Evolutionary conservation across 345 rosid species (phyloP).

Genomic region (Durio zibethinus): DNA sequence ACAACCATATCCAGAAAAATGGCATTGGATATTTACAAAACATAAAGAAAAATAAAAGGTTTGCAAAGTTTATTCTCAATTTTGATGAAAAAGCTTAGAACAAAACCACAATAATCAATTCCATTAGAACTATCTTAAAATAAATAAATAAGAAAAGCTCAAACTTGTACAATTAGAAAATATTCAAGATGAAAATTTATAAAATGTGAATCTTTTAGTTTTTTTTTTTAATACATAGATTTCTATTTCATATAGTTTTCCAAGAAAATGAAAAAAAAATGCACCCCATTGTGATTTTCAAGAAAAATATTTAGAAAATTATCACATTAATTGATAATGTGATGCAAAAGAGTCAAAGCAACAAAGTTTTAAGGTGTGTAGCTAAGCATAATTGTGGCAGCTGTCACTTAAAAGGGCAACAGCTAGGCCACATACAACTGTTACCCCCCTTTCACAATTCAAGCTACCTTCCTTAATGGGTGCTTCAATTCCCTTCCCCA

Average conservation of each 20-base stretch:
- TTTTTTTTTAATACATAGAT: neutral
- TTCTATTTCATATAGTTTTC: neutral
- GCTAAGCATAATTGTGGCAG: neutral
- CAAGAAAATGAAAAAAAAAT: neutral
- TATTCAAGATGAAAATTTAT: neutral
- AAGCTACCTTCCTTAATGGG: slow-evolving; percentile 2
- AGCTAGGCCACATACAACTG: slow-evolving; percentile 7
- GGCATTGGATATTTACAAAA: no score
- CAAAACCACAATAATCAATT: neutral
- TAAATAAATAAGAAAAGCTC: no score
- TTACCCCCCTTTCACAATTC: neutral
- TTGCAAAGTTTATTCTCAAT: no score
- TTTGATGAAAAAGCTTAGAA: neutral
- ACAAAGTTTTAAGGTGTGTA: neutral
- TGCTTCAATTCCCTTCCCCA: neutral
- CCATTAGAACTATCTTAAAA: no score
- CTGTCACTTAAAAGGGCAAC: slow-evolving; percentile 27
- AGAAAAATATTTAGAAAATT: neutral
- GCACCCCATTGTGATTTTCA: neutral
- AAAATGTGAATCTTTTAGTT: neutral
- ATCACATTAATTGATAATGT: neutral
- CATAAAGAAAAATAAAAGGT: no score
- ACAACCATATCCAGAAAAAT: neutral
- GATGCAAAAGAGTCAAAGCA: neutral
- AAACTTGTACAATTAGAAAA: no score